Percentiles rank a stretch among this genome's conserved stretches.
These are phyloP conservation scores for Gyromitra esculenta DNA, from an alignment of 2,329 filamentous ascomycete genomes.

Conservation along the genomic window DNA sequence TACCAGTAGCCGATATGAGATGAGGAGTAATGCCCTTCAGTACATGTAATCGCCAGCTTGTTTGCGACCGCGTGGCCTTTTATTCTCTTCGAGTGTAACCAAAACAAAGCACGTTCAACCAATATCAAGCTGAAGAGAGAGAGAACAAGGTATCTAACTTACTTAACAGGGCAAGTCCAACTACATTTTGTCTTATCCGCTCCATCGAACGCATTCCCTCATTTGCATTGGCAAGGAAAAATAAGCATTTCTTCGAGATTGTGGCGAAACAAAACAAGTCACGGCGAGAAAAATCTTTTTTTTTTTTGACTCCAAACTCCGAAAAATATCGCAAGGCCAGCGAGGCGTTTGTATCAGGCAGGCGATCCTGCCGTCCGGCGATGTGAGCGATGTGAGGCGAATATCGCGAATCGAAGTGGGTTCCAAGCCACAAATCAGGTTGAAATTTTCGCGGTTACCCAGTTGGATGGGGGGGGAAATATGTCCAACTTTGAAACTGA, in stretches of 20 bases:
- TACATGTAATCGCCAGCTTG: constrained; percentile 3
- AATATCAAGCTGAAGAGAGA: constrained; percentile 35
- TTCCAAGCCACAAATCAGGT: background rate
- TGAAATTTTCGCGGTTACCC: constrained; percentile 10
- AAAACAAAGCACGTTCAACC: constrained; percentile 9
- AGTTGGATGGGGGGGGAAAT: background rate
- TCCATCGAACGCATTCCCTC: background rate
- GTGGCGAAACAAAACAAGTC: constrained; percentile 35
- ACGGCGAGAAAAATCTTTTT: constrained; percentile 3
- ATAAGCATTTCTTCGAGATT: background rate
- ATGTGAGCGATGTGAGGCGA: constrained; percentile 29
- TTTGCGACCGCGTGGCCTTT: constrained; percentile 17
- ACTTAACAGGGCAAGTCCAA: constrained; percentile 38
- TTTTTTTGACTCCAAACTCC: constrained; percentile 16
- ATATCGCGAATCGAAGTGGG: background rate
- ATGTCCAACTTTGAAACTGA: constrained; percentile 12
- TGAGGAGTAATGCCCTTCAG: constrained; percentile 22
- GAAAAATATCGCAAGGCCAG: constrained; percentile 4
- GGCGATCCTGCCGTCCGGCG: constrained; percentile 12
- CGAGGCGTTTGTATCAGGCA: constrained; percentile 15
- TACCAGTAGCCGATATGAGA: constrained; percentile 27
- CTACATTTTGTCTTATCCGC: constrained; percentile 12
- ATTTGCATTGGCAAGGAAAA: background rate
- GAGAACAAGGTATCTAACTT: constrained; percentile 8
- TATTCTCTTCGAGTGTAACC: constrained; percentile 25